phyloP scores from a whole-genome alignment of 768 basidiomycete genomes.

The Filobasidium floriforme region DNA sequence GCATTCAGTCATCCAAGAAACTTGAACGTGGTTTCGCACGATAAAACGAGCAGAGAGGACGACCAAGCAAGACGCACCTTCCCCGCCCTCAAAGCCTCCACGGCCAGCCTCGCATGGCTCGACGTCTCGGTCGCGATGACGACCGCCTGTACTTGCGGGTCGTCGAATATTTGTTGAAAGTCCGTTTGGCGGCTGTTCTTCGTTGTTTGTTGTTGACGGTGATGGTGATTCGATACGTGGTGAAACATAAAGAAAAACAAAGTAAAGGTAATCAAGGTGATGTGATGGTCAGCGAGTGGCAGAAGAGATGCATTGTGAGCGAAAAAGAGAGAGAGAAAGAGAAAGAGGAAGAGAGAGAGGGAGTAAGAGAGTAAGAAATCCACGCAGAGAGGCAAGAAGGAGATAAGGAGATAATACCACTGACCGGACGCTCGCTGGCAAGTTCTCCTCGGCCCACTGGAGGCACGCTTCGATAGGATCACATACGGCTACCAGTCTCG shows the following conservation, averaged over 20 bases:
- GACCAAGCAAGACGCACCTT: constrained; percentile 18
- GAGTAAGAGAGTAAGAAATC: no score
- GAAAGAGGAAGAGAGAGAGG: no score
- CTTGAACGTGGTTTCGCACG: no score
- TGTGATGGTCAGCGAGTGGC: not conserved
- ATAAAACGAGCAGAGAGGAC: no score
- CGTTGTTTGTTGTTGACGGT: no score
- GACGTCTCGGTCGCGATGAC: constrained; percentile 28
- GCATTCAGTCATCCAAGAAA: no score
- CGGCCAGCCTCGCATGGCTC: constrained; percentile 24
- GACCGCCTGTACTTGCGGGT: constrained; percentile 22
- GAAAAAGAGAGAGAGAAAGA: not conserved
- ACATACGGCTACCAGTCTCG: constrained; percentile 17
- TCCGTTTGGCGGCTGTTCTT: constrained; percentile 12
- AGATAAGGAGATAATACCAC: no score
- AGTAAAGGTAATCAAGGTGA: no score
- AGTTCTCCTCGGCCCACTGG: constrained; percentile 9
- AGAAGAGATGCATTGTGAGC: no score
- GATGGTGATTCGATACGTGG: no score
- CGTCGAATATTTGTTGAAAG: constrained; percentile 15
- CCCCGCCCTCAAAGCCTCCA: constrained; percentile 23
- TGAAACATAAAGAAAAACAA: not conserved
- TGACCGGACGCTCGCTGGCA: constrained; percentile 7
- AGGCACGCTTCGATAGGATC: not conserved
- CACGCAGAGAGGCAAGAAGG: no score